Evolutionary conservation across 768 basidiomycete species (phyloP), one percentile per base, ranked within the genome.

Genomic region (Hydnomerulius pinastri): DNA sequence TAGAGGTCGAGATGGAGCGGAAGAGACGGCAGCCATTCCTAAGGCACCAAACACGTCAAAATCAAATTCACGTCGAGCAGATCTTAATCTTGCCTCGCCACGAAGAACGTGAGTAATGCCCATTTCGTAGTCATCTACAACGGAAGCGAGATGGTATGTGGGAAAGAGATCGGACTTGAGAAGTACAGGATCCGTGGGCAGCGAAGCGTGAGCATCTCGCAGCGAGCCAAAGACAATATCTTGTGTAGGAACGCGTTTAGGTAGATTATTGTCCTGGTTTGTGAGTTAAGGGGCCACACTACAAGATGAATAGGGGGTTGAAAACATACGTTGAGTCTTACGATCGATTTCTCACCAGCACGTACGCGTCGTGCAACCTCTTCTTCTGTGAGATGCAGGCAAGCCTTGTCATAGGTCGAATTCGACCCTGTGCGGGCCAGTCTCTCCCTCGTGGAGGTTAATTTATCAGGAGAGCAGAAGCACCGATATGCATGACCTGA

Each of bases 21-120:
- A 17, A 95, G 79, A 1, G 95, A 98, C 2, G 92, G 86, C 10
- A 98, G 76, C 97, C 97, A 99, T 80, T 98, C 97, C 90, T 98
- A 33, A 36, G 58, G 9, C 15, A 42, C 18, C 6, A 17, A 0
- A 18, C 41, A 18, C 9, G 41, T 27, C 4, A 57, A 44, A 42
- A 25, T 8, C 24, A 10, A 30, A 1, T n/a, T 36, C 21, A 36
- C 4, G 8, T 23, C 28, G 21, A 27, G 37, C 12, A n/a, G 6
- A 20, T 4, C 6, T 18, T 24, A 37, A 17, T 56, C 76, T 24
- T 49, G 86, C 94, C 80, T 98, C 95, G 43, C 97, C 97, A 23
- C 97, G 83, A 1, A 98, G 71, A 4, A 98, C 95, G 69, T 98
- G 97, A 0, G 93, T 92, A 20, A 99, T 92, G 1, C 86, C 86